Evolutionary conservation across 176 grass and related monocot species (phyloP).

Genomic region (Musa acuminata): DNA sequence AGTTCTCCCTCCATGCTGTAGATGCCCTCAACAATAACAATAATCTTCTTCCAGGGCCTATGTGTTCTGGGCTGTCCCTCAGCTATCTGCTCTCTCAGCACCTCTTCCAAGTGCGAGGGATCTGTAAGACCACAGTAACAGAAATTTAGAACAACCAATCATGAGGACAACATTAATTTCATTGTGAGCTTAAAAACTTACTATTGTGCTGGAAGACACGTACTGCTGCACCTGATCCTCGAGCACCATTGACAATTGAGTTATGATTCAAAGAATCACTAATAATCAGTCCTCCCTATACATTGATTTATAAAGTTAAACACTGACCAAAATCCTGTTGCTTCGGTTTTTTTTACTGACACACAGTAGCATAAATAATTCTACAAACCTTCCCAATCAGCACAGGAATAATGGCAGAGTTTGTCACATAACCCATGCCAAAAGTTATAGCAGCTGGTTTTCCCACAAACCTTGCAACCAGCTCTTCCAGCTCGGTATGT

Average conservation of each 20-base stretch:
- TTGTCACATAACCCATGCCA: conserved; percentile 86
- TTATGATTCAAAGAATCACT: conserved; percentile 87
- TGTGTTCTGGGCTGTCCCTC: conserved; percentile 64
- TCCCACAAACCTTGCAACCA: conserved; percentile 62
- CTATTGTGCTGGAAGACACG: conserved; percentile 83
- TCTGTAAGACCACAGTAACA: conserved; percentile 26
- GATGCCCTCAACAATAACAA: conserved; percentile 80
- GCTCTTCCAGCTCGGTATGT: conserved; percentile 60
- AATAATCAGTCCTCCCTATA: conserved; percentile 78
- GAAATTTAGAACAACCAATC: background rate
- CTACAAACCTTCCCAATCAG: conserved; percentile 60
- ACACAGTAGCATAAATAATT: conserved; percentile 1
- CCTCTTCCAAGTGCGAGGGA: conserved; percentile 71
- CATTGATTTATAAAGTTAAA: background rate
- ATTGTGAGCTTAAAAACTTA: conserved; percentile 26
- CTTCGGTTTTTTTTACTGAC: background rate
- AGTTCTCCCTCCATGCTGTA: conserved; percentile 90
- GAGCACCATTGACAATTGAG: conserved; percentile 76
- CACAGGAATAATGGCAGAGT: conserved; percentile 69
- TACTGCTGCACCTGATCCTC: conserved; percentile 61
- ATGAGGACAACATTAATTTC: background rate
- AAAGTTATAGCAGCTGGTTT: conserved; percentile 66
- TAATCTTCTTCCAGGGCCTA: conserved; percentile 81
- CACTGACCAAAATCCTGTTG: background rate
- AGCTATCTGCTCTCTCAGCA: conserved; percentile 76